phyloP scores from a whole-genome alignment of 352 stramenopile genomes.

The Phytopythium kandeliae region DNA sequence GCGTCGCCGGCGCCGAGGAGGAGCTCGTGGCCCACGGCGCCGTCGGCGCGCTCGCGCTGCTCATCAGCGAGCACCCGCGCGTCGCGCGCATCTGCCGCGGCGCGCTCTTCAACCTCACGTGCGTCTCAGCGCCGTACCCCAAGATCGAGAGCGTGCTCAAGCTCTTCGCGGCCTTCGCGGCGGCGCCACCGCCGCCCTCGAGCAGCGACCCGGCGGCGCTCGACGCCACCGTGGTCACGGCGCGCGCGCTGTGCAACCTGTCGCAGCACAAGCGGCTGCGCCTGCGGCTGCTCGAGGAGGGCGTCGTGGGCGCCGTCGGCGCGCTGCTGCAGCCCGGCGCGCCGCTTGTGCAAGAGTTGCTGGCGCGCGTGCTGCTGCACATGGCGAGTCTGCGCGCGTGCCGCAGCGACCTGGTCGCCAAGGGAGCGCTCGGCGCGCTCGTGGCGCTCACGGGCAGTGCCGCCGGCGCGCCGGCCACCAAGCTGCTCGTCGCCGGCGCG shows the following conservation, averaged over 20 bases:
- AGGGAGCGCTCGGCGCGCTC: constrained; percentile 56
- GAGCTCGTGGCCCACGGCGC: constrained; percentile 78
- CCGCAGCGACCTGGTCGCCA: constrained; percentile 62
- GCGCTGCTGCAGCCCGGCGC: constrained; percentile 48
- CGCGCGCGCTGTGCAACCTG: constrained; percentile 85
- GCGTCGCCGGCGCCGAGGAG: constrained; percentile 67
- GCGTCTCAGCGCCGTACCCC: constrained; percentile 75
- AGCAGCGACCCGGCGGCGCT: constrained; percentile 20
- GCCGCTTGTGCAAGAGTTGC: constrained; percentile 44
- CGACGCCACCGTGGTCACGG: constrained; percentile 41
- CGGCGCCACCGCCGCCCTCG: constrained; percentile 20
- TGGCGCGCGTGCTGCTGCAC: constrained; percentile 73
- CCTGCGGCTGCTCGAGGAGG: constrained; percentile 84
- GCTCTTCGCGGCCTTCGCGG: constrained; percentile 59
- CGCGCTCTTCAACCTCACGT: constrained; percentile 88
- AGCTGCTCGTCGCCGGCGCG: constrained; percentile 47
- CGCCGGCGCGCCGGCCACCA: constrained; percentile 22
- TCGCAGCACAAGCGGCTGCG: constrained; percentile 83
- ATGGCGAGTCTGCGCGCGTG: constrained; percentile 53
- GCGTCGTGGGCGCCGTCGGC: constrained; percentile 66
- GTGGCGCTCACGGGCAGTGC: constrained; percentile 33
- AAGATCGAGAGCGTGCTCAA: constrained; percentile 87
- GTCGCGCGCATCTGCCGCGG: constrained; percentile 61
- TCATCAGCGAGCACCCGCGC: constrained; percentile 75
- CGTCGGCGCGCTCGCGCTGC: constrained; percentile 66